phyloP scores from a whole-genome alignment of 352 stramenopile species.

The Globisporangium orthogonon region DNA sequence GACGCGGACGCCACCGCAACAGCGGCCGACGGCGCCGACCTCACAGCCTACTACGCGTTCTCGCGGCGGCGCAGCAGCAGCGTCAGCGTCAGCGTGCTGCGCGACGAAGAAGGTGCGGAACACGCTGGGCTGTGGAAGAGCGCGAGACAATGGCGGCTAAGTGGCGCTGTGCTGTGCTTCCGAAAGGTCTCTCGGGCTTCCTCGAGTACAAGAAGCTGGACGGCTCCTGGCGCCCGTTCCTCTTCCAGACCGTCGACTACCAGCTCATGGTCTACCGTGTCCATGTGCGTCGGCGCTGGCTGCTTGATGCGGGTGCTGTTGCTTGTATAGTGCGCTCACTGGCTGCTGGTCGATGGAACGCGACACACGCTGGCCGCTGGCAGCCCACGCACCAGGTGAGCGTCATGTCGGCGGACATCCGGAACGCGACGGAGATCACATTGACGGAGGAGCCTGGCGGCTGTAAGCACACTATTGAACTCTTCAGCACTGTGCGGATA shows the following conservation, averaged over 20 bases:
- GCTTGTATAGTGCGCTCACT: background rate
- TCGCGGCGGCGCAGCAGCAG: slow-evolving; percentile 40
- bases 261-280: slow-evolving; percentile 68
- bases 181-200: slow-evolving; percentile 38
- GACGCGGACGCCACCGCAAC: background rate
- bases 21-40: slow-evolving; percentile 26
- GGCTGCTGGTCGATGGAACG: background rate
- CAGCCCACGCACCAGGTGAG: slow-evolving; percentile 63
- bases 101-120: slow-evolving; percentile 28
- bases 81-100: slow-evolving; percentile 25
- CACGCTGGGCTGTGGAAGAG: too few species aligned
- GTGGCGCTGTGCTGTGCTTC: background rate
- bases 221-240: slow-evolving; percentile 63
- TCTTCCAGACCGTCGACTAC: slow-evolving; percentile 69
- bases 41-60: slow-evolving; percentile 64
- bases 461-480: background rate
- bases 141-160: background rate
- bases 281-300: slow-evolving; percentile 28
- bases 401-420: slow-evolving; percentile 69
- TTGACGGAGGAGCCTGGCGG: slow-evolving; percentile 13
- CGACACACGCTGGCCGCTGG: too few species aligned
- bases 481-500: too few species aligned
- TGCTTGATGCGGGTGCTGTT: background rate
- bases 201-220: slow-evolving; percentile 70
- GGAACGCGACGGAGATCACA: slow-evolving; percentile 48